phyloP scores from a whole-genome alignment of 73 alveolate genomes.

The Effrenium voratum region DNA sequence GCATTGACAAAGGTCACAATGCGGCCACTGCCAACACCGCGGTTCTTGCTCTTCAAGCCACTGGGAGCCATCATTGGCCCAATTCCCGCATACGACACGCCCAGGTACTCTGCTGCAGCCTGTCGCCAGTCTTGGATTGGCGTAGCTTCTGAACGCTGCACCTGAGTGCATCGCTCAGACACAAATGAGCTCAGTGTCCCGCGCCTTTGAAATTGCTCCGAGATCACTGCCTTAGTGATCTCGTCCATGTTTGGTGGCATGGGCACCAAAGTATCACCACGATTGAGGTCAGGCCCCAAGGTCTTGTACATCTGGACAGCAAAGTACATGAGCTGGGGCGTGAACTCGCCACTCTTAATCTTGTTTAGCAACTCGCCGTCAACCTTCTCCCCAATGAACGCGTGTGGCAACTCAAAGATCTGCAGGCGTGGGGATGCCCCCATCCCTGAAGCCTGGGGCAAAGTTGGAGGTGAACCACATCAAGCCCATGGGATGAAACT shows the following conservation, averaged over 20 bases:
- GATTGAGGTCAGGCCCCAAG: background rate
- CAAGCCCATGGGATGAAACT: background rate
- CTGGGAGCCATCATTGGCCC: background rate
- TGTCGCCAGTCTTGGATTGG: background rate
- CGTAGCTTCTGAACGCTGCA: background rate
- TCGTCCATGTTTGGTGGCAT: background rate
- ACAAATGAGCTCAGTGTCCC: background rate
- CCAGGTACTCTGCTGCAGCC: background rate
- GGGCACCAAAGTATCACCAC: background rate
- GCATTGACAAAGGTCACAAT: background rate
- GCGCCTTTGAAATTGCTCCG: background rate
- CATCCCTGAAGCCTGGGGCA: background rate
- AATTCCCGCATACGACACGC: background rate
- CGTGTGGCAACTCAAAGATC: background rate
- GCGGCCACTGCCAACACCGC: background rate
- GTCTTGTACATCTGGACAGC: background rate
- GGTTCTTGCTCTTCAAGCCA: background rate
- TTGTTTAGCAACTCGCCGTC: background rate
- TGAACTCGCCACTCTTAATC: background rate
- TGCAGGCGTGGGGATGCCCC: background rate
- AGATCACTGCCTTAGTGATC: background rate
- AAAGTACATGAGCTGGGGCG: background rate
- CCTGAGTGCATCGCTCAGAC: background rate
- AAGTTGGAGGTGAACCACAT: background rate
- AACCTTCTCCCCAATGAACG: background rate